Base-by-base conservation (phyloP, 805 yeast species). In the Clavispora phyllophila region DNA sequence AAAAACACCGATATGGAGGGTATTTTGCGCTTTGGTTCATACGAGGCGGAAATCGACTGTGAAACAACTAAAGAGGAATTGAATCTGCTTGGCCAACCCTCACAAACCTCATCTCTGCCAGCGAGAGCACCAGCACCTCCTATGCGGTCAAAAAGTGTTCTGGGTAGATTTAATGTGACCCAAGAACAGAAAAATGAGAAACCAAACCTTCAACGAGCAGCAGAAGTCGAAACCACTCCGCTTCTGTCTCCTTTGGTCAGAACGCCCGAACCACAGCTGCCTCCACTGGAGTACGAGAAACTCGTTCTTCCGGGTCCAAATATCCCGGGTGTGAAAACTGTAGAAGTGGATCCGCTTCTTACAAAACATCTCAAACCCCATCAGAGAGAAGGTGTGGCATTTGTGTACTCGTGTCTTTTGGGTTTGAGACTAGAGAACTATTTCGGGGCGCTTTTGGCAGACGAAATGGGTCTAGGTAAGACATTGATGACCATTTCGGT, bases 381-480 rank as follows among this genome's bases (percentile, higher is more conserved):
- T 63, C 99, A 93, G 60, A 62, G 76, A 12, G 90, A 84, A 49
- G 99, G 96, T 2, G 86, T 91, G 0, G 60, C 65, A 41, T 93
- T 93, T 55, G 65, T 93, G 51, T 87, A 87, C 57, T 84, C 85
- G 43, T 87, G 96, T 52, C 75, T 90, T 1, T 78, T 84, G 82
- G 95, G 95, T 0, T 63, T 75, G 40, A 65, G 75, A 20, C 73
- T 72, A 4, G 63, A 63, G 17, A 66, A 68, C 2, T 76, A 78
- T 0, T 52, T 63, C 34, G 98, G 99, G 0, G 90, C 91, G 2
- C 64, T 93, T 5, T 62, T 93, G 34, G 99, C 99, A 0, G 99
- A 93, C 62, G 98, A 91, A 54, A 93, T 93, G 99, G 99, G 99
- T 0, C 68, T 93, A 14, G 96, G 96, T 2, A 70, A 70, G 43